Evolutionary conservation across 1,284 basidiomycete species (phyloP).

Genomic region (Leccinum griseonigrum): DNA sequence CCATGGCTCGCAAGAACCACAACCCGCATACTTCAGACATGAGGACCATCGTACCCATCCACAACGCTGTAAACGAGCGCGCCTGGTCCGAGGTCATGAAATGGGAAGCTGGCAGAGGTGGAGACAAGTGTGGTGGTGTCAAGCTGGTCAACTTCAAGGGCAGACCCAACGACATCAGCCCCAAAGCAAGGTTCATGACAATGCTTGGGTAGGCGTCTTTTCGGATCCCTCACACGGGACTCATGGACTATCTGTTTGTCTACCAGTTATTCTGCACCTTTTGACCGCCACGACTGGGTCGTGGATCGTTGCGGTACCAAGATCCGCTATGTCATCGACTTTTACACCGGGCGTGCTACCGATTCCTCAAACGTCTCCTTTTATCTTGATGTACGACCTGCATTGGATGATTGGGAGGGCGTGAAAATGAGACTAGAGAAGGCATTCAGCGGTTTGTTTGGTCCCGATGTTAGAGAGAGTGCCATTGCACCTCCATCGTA

Average conservation of each 20-base stretch:
- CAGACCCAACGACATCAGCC: conserved; percentile 69
- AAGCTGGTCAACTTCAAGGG: conserved; percentile 88
- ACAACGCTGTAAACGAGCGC: conserved; percentile 98
- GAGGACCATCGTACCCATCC: conserved; percentile 95
- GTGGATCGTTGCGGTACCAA: conserved; percentile 89
- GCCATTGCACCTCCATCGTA: conserved; percentile 21
- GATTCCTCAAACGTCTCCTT: conserved; percentile 61
- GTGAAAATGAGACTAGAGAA: conserved; percentile 70
- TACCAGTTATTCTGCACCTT: conserved; percentile 84
- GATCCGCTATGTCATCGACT: conserved; percentile 96
- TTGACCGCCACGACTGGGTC: conserved; percentile 98
- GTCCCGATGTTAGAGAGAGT: conserved; percentile 16
- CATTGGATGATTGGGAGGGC: conserved; percentile 89
- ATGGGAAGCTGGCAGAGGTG: conserved; percentile 85
- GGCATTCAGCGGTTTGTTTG: conserved; percentile 47
- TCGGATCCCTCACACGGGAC: neutral
- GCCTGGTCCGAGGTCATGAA: conserved; percentile 89
- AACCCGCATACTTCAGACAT: conserved; percentile 83
- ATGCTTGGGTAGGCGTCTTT: conserved; percentile 74
- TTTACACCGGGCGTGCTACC: conserved; percentile 84
- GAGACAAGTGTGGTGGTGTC: conserved; percentile 79
- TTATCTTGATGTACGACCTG: conserved; percentile 93
- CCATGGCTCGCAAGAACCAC: conserved; percentile 93
- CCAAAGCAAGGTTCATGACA: conserved; percentile 80
- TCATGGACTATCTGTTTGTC: conserved; percentile 5